Evolutionary conservation across 2,329 filamentous ascomycete species (phyloP).

Genomic region (Cercospora beticola): DNA sequence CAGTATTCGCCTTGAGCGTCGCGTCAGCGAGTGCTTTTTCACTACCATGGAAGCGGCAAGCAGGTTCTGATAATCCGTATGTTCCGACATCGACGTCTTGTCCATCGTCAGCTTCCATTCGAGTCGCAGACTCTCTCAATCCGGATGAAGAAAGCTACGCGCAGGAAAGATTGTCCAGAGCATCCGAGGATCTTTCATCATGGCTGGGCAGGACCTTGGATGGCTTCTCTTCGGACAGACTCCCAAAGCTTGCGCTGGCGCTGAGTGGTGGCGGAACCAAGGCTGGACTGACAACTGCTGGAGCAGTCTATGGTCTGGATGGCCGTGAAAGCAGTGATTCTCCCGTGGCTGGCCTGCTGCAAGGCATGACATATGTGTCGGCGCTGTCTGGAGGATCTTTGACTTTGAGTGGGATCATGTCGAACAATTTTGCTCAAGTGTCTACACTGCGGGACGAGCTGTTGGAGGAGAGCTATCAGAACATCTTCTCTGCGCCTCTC

Average conservation of each 20-base stretch:
- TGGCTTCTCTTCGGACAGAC: background rate
- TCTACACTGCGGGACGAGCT: constrained; percentile 14
- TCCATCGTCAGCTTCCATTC: constrained; percentile 2
- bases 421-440: constrained; percentile 19
- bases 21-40: background rate
- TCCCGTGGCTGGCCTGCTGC: constrained; percentile 14
- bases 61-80: constrained; percentile 7
- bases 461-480: constrained; percentile 19
- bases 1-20: constrained; percentile 1
- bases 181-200: constrained; percentile 7
- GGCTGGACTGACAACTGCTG: constrained; percentile 20
- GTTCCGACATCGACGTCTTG: constrained; percentile 11
- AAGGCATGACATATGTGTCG: constrained; percentile 19
- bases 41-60: constrained; percentile 11
- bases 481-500: constrained; percentile 9
- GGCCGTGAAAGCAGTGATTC: constrained; percentile 14
- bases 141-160: constrained; percentile 11
- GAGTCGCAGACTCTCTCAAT: constrained; percentile 13
- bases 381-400: constrained; percentile 21
- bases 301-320: constrained; percentile 19
- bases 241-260: constrained; percentile 16
- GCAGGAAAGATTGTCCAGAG: constrained; percentile 1
- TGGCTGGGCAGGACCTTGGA: constrained; percentile 15
- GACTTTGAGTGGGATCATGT: constrained; percentile 19
- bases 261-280: constrained; percentile 21